These are phyloP conservation scores for Cutaneotrichosporon mucoides DNA, from an alignment of 1,284 basidiomycete genomes.

Conservation along the genomic window DNA sequence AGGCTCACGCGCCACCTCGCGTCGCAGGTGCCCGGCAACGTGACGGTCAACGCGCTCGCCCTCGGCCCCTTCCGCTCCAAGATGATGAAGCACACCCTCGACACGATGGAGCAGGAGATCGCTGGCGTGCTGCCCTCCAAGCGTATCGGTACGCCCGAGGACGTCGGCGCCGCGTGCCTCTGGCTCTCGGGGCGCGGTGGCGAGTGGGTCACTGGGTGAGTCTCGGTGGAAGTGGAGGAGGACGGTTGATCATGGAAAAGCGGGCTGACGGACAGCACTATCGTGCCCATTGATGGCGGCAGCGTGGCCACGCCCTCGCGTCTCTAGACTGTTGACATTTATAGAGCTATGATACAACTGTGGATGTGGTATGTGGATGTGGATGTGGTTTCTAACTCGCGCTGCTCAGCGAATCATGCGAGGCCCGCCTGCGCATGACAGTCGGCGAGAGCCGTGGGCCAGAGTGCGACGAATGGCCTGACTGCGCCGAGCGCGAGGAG, in stretches of 20 bases:
- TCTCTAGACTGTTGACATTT: neutral
- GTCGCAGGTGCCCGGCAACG: slow-evolving; percentile 59
- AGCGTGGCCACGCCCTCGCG: slow-evolving; percentile 38
- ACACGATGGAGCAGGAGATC: slow-evolving; percentile 54
- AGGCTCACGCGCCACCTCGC: slow-evolving; percentile 63
- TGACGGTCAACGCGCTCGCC: slow-evolving; percentile 66
- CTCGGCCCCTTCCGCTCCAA: slow-evolving; percentile 54
- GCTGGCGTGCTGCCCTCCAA: slow-evolving; percentile 54
- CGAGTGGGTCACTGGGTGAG: slow-evolving; percentile 58
- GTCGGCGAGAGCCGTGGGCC: no score
- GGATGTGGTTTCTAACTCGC: no score
- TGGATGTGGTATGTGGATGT: no score
- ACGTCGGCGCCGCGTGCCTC: slow-evolving; percentile 60
- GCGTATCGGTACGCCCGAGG: slow-evolving; percentile 61
- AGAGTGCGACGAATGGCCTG: neutral
- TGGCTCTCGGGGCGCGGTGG: slow-evolving; percentile 62
- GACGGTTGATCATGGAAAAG: no score
- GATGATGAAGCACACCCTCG: slow-evolving; percentile 61
- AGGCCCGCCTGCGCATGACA: no score
- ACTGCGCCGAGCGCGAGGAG: neutral
- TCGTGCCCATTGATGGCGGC: slow-evolving; percentile 61
- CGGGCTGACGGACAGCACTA: slow-evolving; percentile 44
- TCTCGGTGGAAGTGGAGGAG: no score
- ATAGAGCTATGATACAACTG: no score
- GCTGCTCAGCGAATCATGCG: no score